Conservation (phyloP, 2,329 filamentous ascomycete genomes). For the Balansia obtecta region DNA sequence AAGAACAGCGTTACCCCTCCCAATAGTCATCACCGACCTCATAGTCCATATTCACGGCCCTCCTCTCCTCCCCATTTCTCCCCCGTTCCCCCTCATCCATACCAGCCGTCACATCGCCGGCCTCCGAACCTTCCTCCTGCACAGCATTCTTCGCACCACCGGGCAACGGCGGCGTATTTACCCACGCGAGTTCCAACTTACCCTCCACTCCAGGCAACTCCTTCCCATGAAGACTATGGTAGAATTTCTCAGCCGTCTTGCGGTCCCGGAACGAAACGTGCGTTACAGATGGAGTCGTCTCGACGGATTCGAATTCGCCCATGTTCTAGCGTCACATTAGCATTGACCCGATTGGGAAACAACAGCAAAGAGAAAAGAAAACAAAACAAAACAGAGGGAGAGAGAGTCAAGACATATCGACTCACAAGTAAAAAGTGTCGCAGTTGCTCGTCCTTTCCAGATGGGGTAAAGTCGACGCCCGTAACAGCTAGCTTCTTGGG, state of each 20-base stretch:
- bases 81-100: slow-evolving; percentile 13
- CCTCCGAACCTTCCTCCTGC: not conserved
- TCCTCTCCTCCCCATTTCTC: slow-evolving; percentile 8
- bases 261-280: slow-evolving; percentile 54
- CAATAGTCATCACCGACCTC: slow-evolving; percentile 34
- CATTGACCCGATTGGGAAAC: not conserved
- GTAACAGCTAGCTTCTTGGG: slow-evolving; percentile 54
- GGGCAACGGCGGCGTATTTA: slow-evolving; percentile 18
- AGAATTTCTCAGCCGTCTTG: slow-evolving; percentile 59
- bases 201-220: slow-evolving; percentile 50
- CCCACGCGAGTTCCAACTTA: slow-evolving; percentile 55
- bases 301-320: slow-evolving; percentile 49
- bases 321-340: slow-evolving; percentile 33
- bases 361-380: not conserved
- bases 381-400: not conserved
- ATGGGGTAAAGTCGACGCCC: slow-evolving; percentile 49
- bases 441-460: slow-evolving; percentile 54
- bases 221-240: slow-evolving; percentile 42
- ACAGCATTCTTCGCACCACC: slow-evolving; percentile 8
- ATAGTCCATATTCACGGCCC: slow-evolving; percentile 36
- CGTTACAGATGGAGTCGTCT: slow-evolving; percentile 32
- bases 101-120: slow-evolving; percentile 15
- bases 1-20: no score
- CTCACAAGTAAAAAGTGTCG: slow-evolving; percentile 46
- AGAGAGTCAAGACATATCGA: slow-evolving; percentile 35